Percentiles rank a stretch among this genome's conserved stretches.
phyloP scores from a whole-genome alignment of 1,139 yeast genomes.

The Hansenula lynferdii region DNA sequence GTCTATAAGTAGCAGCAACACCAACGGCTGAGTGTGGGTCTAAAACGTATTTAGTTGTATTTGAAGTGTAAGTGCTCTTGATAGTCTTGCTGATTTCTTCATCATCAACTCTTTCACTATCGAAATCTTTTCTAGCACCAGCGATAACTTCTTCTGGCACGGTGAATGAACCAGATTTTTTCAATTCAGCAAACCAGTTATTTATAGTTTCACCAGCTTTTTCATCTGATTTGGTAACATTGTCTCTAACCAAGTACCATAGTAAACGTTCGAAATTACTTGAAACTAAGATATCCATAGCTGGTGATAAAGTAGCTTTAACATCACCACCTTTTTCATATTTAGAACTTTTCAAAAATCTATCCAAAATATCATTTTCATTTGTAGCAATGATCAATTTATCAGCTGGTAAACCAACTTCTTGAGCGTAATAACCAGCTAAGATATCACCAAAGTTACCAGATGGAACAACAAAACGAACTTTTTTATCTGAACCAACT shows the following conservation, averaged over 20 bases:
- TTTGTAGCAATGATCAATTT: slow-evolving; percentile 91
- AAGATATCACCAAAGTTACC: slow-evolving; percentile 98
- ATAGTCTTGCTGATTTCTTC: slow-evolving; percentile 75
- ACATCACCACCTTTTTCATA: slow-evolving; percentile 76
- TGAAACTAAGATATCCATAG: slow-evolving; percentile 95
- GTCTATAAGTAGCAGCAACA: slow-evolving; percentile 67
- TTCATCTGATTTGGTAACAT: slow-evolving; percentile 49
- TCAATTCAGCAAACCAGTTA: slow-evolving; percentile 76
- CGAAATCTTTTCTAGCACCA: slow-evolving; percentile 66
- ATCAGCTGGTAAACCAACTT: slow-evolving; percentile 92
- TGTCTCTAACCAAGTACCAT: slow-evolving; percentile 87
- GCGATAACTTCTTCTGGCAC: slow-evolving; percentile 63
- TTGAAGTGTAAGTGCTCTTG: slow-evolving; percentile 51
- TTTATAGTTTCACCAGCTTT: slow-evolving; percentile 74
- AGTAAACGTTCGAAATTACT: slow-evolving; percentile 93
- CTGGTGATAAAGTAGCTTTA: slow-evolving; percentile 90
- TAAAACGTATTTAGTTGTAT: slow-evolving; percentile 66
- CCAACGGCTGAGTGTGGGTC: slow-evolving; percentile 99
- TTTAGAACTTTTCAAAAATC: slow-evolving; percentile 82
- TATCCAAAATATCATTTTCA: slow-evolving; percentile 88
- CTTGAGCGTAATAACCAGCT: slow-evolving; percentile 92
- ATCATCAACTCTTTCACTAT: slow-evolving; percentile 76
- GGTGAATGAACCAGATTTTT: slow-evolving; percentile 66
- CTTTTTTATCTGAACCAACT: slow-evolving; percentile 38
- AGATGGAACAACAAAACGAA: slow-evolving; percentile 90